Percentiles rank a stretch among this genome's conserved stretches.
phyloP scores from a whole-genome alignment of 441 rosid genomes.

The Populus hybrid region DNA sequence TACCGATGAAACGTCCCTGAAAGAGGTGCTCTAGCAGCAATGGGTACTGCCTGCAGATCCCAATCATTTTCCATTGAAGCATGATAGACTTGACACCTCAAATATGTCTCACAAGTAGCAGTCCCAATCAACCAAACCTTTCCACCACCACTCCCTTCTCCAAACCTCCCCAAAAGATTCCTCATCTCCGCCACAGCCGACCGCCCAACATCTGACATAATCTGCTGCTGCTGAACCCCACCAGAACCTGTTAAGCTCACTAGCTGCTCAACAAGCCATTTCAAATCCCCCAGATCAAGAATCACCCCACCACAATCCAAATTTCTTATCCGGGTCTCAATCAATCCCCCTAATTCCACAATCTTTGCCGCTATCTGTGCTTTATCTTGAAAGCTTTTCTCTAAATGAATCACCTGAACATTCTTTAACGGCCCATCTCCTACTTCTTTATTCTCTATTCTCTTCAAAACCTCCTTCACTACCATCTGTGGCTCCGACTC shows the following conservation, averaged over 20 bases:
- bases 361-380: constrained; percentile 41
- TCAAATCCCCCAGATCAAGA: constrained; percentile 85
- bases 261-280: constrained; percentile 78
- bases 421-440: constrained; percentile 55
- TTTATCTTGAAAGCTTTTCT: constrained; percentile 53
- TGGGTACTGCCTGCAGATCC: constrained; percentile 90
- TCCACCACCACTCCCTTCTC: constrained; percentile 29
- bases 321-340: constrained; percentile 44
- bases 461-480: constrained; percentile 63
- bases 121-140: constrained; percentile 78
- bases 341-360: constrained; percentile 46
- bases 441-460: constrained; percentile 56
- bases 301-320: constrained; percentile 55
- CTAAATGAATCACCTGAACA: constrained; percentile 58
- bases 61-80: constrained; percentile 89
- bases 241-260: constrained; percentile 24
- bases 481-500: constrained; percentile 70
- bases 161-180: constrained; percentile 48
- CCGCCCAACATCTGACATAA: constrained; percentile 45
- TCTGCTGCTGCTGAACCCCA: constrained; percentile 43
- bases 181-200: constrained; percentile 61
- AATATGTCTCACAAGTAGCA: constrained; percentile 91
- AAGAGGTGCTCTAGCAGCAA: constrained; percentile 59
- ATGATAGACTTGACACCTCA: constrained; percentile 90
- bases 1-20: constrained; percentile 68